Base-by-base conservation (phyloP, 2,329 filamentous ascomycete species). In the Fusarium ramigenum region DNA sequence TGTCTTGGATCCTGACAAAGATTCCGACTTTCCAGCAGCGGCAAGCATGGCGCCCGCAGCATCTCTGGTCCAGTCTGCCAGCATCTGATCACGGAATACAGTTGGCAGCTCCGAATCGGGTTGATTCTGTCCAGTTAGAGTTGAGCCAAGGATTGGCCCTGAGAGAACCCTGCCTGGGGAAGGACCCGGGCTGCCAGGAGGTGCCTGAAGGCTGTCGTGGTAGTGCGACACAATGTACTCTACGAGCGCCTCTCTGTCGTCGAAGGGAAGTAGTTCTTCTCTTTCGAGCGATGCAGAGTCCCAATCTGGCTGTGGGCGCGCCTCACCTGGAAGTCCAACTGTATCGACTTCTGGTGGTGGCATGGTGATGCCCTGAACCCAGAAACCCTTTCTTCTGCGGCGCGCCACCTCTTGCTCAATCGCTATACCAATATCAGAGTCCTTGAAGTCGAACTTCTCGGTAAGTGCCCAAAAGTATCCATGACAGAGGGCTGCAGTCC, bases 381-480 rank as follows among this genome's bases (percentile, higher is more conserved):
- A 98, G 69, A 96, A 89, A 28, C 91, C 87, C 78, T 93, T 92
- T 76, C 87, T 90, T 78, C 91, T 92, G 43, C 96, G 89, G 57
- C 93, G 88, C 16, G 88, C 86, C 65, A 98, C 93, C 80, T 97
- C 95, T 64, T 89, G 90, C 61, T 92, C 88, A 39, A 98, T 90
- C 12, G 90, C 90, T 59, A 88, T 87, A 12, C 94, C 95, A 23
- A 93, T 87, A 1, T 87, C 85, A 0, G 92, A 91, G 11, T 86
- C 86, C 60, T 95, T 92, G 69, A 97, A 92, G 50, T 93, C 89
- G 70, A 97, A 95, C 62, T 90, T 91, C 66, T 95, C 92, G 9
- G 89, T 91, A 69, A 98, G 80, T 2, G 90, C 89, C 92, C 93
- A 96, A 66, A 98, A 91, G 81, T 98, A 98, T 14, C 94, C 95